Evolutionary conservation across 1,139 yeast species (phyloP), one percentile per base, ranked within the genome.

Genomic region (Debaryomycetaceae sp.): DNA sequence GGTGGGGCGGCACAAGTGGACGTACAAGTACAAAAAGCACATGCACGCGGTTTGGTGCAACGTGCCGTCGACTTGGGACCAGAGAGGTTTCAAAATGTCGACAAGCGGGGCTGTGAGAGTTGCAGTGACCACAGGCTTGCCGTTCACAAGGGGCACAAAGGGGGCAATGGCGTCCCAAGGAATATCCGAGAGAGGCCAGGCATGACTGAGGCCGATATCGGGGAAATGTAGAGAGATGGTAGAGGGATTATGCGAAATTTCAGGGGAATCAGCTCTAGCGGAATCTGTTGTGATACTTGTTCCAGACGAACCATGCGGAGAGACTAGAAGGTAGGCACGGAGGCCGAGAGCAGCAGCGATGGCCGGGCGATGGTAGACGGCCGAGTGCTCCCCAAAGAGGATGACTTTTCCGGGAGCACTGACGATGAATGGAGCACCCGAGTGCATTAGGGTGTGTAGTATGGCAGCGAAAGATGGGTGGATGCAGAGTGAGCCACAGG

Each of bases 381-480:
- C 97, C 2, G 97, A 83, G 49, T 90, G 99, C 49, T 90, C 98
- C 15, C 99, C 99, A 49, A 86, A 92, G 27, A 92, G 68, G 42
- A 90, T 92, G 25, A 86, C 95, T 49, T 92, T 90, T 5, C 97
- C 99, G 0, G 99, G 98, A 2, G 99, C 93, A 36, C 95, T 82
- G 3, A 85, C 83, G 32, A 74, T 58, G 51, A 86, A 83, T 3
- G 87, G 51, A 13, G n/a, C n/a, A n/a, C n/a, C n/a, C n/a, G n/a
- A n/a, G n/a, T n/a, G n/a, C n/a, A n/a, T n/a, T n/a, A n/a, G n/a
- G n/a, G n/a, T n/a, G n/a, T n/a, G n/a, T n/a, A n/a, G n/a, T n/a
- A n/a, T n/a, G n/a, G n/a, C n/a, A n/a, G n/a, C n/a, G n/a, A n/a
- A n/a, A n/a, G n/a, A n/a, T n/a, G n/a, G n/a, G n/a, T n/a, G n/a